Percentiles rank a stretch among this genome's conserved stretches.
These are phyloP conservation scores for Dioscorea dumetorum DNA, from an alignment of 106 monocot species.

Conservation along the genomic window DNA sequence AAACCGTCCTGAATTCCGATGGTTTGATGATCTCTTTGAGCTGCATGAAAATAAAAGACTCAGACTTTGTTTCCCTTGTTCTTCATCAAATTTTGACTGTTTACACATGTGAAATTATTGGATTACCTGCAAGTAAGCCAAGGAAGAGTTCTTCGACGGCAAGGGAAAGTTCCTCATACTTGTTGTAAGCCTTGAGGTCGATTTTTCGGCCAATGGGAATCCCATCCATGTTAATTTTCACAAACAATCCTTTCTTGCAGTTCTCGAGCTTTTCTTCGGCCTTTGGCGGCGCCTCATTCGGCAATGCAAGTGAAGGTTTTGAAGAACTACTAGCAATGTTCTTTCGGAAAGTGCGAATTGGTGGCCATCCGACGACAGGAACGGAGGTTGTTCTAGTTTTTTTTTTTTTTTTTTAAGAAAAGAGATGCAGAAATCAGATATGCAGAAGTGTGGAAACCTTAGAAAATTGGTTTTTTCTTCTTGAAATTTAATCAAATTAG, in stretches of 20 bases:
- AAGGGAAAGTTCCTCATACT: conserved; percentile 64
- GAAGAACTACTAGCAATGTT: conserved; percentile 43
- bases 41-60: conserved; percentile 19
- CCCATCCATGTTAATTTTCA: conserved; percentile 97
- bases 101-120: neutral
- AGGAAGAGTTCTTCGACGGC: conserved; percentile 79
- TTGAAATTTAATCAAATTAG: no score
- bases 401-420: neutral
- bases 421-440: no score
- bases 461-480: no score
- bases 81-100: no score
- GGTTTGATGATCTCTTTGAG: conserved; percentile 37
- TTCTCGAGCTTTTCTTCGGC: conserved; percentile 5
- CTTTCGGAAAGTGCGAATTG: conserved; percentile 70
- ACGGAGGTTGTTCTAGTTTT: conserved; percentile 13
- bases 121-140: conserved; percentile 71
- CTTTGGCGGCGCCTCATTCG: conserved; percentile 9
- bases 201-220: conserved; percentile 91
- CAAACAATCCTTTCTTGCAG: conserved; percentile 33
- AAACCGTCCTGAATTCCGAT: neutral
- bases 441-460: no score
- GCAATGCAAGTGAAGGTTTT: conserved; percentile 22
- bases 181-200: conserved; percentile 52
- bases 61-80: no score
- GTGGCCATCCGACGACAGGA: conserved; percentile 93